A percentile compares a stretch with the other conserved stretches of the same genome.
These are phyloP conservation scores for Blastobotrys capitulatus DNA, from an alignment of 1,139 yeast genomes.

Conservation along the genomic window DNA sequence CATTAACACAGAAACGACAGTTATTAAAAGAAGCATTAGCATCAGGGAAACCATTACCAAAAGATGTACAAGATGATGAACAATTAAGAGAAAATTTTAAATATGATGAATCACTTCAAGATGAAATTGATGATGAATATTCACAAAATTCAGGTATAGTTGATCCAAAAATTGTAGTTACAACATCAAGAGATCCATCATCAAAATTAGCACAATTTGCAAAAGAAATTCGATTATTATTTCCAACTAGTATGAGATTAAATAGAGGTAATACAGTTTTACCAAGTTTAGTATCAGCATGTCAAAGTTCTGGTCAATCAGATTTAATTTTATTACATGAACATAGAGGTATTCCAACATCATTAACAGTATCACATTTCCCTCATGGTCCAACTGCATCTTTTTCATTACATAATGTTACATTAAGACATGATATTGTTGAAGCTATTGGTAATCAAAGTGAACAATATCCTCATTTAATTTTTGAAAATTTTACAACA, in stretches of 20 bases:
- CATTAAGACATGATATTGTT: conserved; percentile 84
- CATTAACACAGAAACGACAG: conserved; percentile 78
- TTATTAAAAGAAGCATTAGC: conserved; percentile 84
- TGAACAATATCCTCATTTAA: conserved; percentile 89
- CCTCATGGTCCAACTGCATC: conserved; percentile 98
- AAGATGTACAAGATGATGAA: conserved; percentile 83
- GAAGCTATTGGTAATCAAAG: conserved; percentile 74
- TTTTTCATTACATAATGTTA: conserved; percentile 91
- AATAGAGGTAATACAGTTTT: conserved; percentile 92
- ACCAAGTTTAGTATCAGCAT: conserved; percentile 79
- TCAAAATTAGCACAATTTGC: conserved; percentile 83
- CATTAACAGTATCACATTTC: conserved; percentile 86
- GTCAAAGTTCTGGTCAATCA: conserved; percentile 68
- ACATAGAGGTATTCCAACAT: conserved; percentile 97
- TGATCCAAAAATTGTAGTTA: conserved; percentile 90
- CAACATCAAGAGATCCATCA: conserved; percentile 91
- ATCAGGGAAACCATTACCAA: conserved; percentile 82
- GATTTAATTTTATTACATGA: conserved; percentile 87
- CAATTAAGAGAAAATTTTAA: conserved; percentile 74
- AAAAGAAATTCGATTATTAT: conserved; percentile 81
- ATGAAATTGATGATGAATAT: conserved; percentile 78
- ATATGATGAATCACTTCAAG: conserved; percentile 66
- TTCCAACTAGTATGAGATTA: conserved; percentile 83
- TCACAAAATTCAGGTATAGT: conserved; percentile 77
- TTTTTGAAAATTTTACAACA: conserved; percentile 86